A percentile compares a stretch with the other conserved stretches of the same genome.
phyloP scores from a whole-genome alignment of 2,329 filamentous ascomycete species.

The Colletotrichum sp. region DNA sequence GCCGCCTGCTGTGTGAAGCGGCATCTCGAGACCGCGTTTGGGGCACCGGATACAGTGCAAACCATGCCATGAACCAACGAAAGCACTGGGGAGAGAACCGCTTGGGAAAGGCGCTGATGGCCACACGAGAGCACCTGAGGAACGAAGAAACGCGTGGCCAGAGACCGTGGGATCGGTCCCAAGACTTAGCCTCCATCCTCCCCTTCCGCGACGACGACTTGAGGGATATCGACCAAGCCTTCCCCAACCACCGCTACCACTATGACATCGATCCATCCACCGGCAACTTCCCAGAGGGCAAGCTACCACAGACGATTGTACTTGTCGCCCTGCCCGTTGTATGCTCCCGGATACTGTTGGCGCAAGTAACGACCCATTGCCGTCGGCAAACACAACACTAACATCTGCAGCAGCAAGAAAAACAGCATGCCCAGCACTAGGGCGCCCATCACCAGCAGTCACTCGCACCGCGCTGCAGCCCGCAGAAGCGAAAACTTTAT shows the following conservation, averaged over 20 bases:
- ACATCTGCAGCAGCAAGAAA: background rate
- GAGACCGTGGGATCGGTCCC: background rate
- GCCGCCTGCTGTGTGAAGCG: constrained; percentile 35
- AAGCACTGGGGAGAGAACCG: background rate
- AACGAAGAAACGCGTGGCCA: background rate
- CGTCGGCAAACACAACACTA: background rate
- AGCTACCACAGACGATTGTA: background rate
- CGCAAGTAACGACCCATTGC: background rate
- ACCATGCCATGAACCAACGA: background rate
- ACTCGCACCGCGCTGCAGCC: background rate
- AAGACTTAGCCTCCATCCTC: background rate
- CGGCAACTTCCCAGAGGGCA: background rate
- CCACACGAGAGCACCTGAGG: background rate
- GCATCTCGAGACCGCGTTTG: constrained; percentile 33
- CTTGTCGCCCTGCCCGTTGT: background rate
- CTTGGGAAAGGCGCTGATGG: background rate
- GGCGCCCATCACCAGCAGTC: background rate
- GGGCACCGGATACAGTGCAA: background rate
- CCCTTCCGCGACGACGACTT: background rate
- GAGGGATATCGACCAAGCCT: background rate
- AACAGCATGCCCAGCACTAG: background rate
- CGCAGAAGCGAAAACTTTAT: background rate
- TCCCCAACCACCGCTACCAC: background rate
- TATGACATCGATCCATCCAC: background rate
- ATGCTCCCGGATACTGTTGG: background rate